Evolutionary conservation across 1,284 basidiomycete species (phyloP).

Genomic region (Apiotrichum porosum): DNA sequence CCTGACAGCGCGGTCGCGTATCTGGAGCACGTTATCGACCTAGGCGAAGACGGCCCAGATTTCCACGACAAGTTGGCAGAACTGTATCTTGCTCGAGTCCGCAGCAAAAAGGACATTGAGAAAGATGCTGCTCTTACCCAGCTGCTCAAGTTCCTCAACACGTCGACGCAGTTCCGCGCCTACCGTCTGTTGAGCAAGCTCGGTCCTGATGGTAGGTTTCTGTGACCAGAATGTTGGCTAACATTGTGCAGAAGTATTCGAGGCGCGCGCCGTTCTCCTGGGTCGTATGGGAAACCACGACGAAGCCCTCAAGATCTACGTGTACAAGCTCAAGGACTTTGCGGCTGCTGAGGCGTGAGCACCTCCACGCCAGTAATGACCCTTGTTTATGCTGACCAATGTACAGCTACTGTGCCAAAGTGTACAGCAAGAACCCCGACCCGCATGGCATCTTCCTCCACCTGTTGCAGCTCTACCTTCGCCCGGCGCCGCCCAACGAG

Average conservation of each 20-base stretch:
- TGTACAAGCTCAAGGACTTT: slow-evolving; percentile 76
- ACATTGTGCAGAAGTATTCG: slow-evolving; percentile 62
- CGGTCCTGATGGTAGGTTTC: slow-evolving; percentile 62
- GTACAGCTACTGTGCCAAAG: slow-evolving; percentile 77
- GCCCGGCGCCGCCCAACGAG: slow-evolving; percentile 26
- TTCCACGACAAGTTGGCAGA: slow-evolving; percentile 87
- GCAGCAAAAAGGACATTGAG: slow-evolving; percentile 50
- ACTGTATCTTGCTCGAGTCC: slow-evolving; percentile 59
- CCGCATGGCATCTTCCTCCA: slow-evolving; percentile 71
- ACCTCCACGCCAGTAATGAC: background rate
- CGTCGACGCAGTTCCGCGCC: slow-evolving; percentile 65
- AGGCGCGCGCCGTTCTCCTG: slow-evolving; percentile 82
- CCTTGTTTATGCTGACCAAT: background rate
- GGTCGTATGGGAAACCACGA: slow-evolving; percentile 88
- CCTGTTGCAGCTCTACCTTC: slow-evolving; percentile 81
- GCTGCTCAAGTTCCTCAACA: slow-evolving; percentile 70
- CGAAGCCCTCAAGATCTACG: slow-evolving; percentile 87
- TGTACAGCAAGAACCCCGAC: slow-evolving; percentile 59
- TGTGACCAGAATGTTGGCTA: background rate
- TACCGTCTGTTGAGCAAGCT: slow-evolving; percentile 74
- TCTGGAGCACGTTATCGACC: slow-evolving; percentile 80
- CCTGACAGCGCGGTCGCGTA: slow-evolving; percentile 67
- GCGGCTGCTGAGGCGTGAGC: slow-evolving; percentile 78
- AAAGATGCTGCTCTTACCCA: slow-evolving; percentile 48
- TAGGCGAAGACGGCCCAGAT: slow-evolving; percentile 61